Percentiles rank a stretch among this genome's conserved stretches.
These are phyloP conservation scores for Leonotis leonurus DNA, from an alignment of 257 asterid genomes.

Conservation along the genomic window DNA sequence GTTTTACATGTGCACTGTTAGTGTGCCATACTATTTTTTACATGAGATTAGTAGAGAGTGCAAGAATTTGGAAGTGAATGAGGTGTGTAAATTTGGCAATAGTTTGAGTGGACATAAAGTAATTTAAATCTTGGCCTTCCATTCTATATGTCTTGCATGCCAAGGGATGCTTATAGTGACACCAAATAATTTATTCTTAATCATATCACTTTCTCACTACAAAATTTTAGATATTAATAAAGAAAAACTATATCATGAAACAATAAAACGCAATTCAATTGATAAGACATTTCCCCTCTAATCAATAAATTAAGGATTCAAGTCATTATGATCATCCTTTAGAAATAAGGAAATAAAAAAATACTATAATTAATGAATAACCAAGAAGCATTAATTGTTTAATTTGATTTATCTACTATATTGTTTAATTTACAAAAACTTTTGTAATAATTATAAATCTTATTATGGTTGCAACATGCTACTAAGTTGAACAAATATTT, in stretches of 20 bases:
- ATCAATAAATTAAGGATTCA: no score
- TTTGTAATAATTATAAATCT: no score
- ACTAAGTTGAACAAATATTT: no score
- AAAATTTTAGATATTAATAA: neutral
- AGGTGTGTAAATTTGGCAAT: neutral
- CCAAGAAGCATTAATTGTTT: no score
- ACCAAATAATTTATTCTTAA: no score
- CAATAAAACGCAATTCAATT: no score
- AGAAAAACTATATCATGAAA: neutral
- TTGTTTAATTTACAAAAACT: neutral
- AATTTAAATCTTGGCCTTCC: conserved; percentile 11
- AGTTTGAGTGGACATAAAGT: conserved; percentile 14
- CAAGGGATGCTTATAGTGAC: neutral
- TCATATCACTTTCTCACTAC: no score
- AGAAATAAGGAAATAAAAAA: no score
- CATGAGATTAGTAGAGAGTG: neutral
- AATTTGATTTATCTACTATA: neutral
- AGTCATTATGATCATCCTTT: no score
- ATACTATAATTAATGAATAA: no score
- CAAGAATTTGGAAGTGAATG: neutral
- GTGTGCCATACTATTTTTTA: neutral
- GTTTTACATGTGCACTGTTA: neutral
- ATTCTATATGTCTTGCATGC: conserved; percentile 13
- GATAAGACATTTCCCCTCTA: no score
- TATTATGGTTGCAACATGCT: no score